phyloP scores from a whole-genome alignment of 2,329 filamentous ascomycete species.

The Botrytis pseudocinerea region DNA sequence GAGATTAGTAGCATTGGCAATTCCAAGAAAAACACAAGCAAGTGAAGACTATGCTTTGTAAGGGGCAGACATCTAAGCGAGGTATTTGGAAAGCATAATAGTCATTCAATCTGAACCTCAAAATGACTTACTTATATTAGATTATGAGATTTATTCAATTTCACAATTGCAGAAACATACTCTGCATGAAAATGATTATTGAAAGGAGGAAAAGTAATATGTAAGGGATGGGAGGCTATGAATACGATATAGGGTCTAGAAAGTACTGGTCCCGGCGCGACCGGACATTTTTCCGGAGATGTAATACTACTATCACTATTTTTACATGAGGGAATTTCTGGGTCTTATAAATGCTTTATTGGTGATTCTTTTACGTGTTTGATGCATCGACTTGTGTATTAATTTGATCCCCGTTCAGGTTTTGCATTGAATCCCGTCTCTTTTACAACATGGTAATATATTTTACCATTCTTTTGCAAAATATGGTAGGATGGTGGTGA shows the following conservation, averaged over 20 bases:
- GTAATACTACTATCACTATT: not conserved
- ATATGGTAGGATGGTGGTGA: not conserved
- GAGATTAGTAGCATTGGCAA: rapidly evolving
- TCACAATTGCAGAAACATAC: too few species aligned
- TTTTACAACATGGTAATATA: not conserved
- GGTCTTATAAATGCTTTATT: rapidly evolving
- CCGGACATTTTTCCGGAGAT: not conserved
- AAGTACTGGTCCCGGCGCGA: not conserved
- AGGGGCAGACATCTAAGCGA: not conserved
- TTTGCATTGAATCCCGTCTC: rapidly evolving
- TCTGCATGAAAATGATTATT: too few species aligned
- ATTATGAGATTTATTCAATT: not conserved
- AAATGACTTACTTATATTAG: not conserved
- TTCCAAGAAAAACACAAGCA: too few species aligned
- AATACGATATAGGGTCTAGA: not conserved
- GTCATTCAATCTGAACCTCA: not conserved
- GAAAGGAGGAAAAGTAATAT: too few species aligned
- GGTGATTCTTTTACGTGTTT: rapidly evolving
- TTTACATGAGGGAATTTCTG: rapidly evolving
- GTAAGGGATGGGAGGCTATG: rapidly evolving
- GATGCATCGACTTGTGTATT: not conserved
- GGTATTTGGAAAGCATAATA: not conserved
- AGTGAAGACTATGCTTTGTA: not conserved
- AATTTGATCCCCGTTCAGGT: not conserved
- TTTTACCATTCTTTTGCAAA: not conserved